These are phyloP conservation scores for Podospora australis DNA, from an alignment of 495 filamentous ascomycete species.

Conservation along the genomic window DNA sequence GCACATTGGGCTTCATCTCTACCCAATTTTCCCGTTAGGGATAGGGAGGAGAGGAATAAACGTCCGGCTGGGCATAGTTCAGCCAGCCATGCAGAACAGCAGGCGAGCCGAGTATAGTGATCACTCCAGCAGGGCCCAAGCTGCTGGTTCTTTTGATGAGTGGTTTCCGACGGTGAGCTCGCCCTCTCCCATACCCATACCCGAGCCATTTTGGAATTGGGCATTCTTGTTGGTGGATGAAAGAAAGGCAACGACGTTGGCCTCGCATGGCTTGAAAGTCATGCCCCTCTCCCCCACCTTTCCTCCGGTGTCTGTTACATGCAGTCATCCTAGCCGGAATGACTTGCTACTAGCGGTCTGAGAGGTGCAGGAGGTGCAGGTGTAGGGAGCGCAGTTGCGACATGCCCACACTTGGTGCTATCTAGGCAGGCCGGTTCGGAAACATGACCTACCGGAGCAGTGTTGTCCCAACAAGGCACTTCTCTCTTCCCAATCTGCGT, in stretches of 20 bases:
- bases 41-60: not conserved
- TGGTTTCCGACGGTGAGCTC: too few relatives aligned
- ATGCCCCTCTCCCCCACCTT: conserved; percentile 22
- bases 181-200: not conserved
- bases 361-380: conserved; percentile 2
- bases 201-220: too few relatives aligned
- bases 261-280: conserved; percentile 14
- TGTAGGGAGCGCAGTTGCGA: too few relatives aligned
- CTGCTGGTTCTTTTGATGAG: not conserved
- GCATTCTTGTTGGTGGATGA: too few relatives aligned
- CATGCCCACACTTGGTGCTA: too few relatives aligned
- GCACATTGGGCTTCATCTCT: not conserved
- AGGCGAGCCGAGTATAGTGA: too few relatives aligned
- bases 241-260: not conserved
- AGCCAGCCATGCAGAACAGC: not conserved
- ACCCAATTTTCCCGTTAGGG: not conserved
- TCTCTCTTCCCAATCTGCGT: too few relatives aligned
- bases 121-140: not conserved
- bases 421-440: too few relatives aligned
- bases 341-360: not conserved
- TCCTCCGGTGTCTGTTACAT: conserved; percentile 4
- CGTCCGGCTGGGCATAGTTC: not conserved
- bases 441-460: too few relatives aligned
- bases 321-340: conserved; percentile 4
- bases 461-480: too few relatives aligned